Evolutionary conservation across 2,329 filamentous ascomycete species (phyloP), one percentile per base, ranked within the genome.

Genomic region (Byssothecium circinans): DNA sequence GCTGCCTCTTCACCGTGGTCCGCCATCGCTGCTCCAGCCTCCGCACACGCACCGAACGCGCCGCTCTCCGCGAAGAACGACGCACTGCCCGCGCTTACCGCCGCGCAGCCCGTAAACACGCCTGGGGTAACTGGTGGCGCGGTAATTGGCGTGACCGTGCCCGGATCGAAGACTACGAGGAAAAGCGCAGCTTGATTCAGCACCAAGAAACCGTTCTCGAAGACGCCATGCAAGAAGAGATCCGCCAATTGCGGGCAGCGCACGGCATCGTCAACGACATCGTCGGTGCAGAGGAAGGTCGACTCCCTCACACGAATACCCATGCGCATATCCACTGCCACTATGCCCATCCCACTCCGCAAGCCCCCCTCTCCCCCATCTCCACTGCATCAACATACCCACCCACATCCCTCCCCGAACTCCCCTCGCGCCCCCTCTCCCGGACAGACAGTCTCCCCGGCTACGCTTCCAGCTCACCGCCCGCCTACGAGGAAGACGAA

Each of bases 61-160:
- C 78, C 8, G 78, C 81, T 14, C 70, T 75, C 35, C 74, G 74
- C 12, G 81, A 84, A 67, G 80, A 83, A 63, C 74, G 80, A 41
- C 70, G 74, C 23, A 78, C 75, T 22, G 77, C 71, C 10, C 72
- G 75, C 11, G 73, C 77, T 7, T 84, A 83, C 56, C 75, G 75
- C 35, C 72, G 75, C 25, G 79, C 80, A 23, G 80, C 80, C 17
- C 74, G 78, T 18, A 69, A 75, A 23, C 77, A 80, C 38, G 71
- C 74, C 33, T 76, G 78, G 71, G 70, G 73, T 27, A 73, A 75
- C 42, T 80, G 77, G 71, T 81, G 79, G 78, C 61, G 69, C 33
- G 60, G 62, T 41, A 65, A 67, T 45, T 68, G 62, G 52, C 62
- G 66, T 43, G 57, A 65, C 44, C 58, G 62, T 27, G 60, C 57